Conservation (phyloP, 805 yeast species). For the Lachancea fermentati region DNA sequence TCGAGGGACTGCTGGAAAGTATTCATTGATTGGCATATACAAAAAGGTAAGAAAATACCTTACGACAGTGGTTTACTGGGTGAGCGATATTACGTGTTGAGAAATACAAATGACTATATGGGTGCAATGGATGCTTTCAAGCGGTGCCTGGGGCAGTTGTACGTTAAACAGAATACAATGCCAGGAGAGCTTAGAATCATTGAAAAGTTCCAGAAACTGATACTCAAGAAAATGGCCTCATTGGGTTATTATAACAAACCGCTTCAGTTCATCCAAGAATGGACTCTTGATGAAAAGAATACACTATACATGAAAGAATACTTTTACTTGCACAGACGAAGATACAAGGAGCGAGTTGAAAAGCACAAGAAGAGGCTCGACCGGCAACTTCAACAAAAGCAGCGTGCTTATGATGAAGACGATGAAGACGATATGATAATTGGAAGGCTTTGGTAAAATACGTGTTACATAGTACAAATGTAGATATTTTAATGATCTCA, state of each 20-base stretch:
- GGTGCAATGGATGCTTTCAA: constrained; percentile 17
- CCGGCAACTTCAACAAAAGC: background rate
- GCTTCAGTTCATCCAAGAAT: constrained; percentile 19
- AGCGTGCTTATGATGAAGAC: constrained; percentile 17
- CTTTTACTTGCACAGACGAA: constrained; percentile 8
- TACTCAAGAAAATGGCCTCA: constrained; percentile 16
- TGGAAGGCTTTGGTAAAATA: constrained; percentile 27
- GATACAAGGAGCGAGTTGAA: constrained; percentile 6
- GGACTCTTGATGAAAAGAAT: constrained; percentile 15
- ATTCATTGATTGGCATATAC: constrained; percentile 23
- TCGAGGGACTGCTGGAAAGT: constrained; percentile 20
- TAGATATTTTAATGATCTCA: constrained; percentile 1
- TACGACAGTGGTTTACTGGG: constrained; percentile 16
- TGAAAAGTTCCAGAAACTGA: constrained; percentile 18
- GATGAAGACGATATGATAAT: constrained; percentile 28
- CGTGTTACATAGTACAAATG: constrained; percentile 8
- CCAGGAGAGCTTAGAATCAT: constrained; percentile 12
- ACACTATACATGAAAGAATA: constrained; percentile 12
- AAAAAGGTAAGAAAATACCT: constrained; percentile 12
- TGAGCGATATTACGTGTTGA: constrained; percentile 15
- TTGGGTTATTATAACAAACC: constrained; percentile 13
- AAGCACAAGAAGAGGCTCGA: background rate
- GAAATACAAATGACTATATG: constrained; percentile 14
- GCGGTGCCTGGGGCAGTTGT: constrained; percentile 9
- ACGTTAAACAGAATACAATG: constrained; percentile 8